phyloP scores from a whole-genome alignment of 441 rosid genomes.

The Caryocar brasiliense region DNA sequence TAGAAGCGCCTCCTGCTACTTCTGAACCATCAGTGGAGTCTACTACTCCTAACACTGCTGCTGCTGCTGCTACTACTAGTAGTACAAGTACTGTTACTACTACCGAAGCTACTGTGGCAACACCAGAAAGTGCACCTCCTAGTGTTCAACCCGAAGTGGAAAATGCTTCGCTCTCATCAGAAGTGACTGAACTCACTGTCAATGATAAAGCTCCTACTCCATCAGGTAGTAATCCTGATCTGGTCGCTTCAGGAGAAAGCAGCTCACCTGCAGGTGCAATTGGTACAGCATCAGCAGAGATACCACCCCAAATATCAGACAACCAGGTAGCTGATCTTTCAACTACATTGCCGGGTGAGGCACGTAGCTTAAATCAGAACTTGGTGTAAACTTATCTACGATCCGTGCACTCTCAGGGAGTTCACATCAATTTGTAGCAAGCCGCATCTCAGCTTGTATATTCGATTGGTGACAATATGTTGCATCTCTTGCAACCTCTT shows the following conservation, averaged over 20 bases:
- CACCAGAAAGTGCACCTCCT: constrained; percentile 7
- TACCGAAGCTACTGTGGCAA: background rate
- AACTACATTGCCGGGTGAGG: background rate
- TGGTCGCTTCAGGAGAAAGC: constrained; percentile 18
- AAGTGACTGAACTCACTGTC: constrained; percentile 20
- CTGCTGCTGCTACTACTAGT: constrained; percentile 3
- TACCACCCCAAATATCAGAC: constrained; percentile 19
- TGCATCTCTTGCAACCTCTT: too few species aligned
- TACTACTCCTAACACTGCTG: too few species aligned
- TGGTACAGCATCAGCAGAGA: constrained; percentile 15
- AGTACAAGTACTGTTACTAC: background rate
- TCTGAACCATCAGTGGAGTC: constrained; percentile 10
- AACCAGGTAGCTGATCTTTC: constrained; percentile 15
- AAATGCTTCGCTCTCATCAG: constrained; percentile 14
- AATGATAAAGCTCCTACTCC: constrained; percentile 17
- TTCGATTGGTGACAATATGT: too few species aligned
- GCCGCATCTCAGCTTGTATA: too few species aligned
- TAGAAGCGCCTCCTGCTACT: constrained; percentile 55
- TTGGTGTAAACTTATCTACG: too few species aligned
- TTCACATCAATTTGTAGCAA: too few species aligned
- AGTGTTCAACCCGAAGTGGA: constrained; percentile 1
- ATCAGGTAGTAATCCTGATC: constrained; percentile 22
- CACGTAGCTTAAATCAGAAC: too few species aligned
- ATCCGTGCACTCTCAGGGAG: too few species aligned
- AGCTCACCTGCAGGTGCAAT: constrained; percentile 13